Evolutionary conservation across 192 early-diverging fungal genomes (phyloP), one percentile per base, ranked within the genome.

Genomic region (Podila horticola): DNA sequence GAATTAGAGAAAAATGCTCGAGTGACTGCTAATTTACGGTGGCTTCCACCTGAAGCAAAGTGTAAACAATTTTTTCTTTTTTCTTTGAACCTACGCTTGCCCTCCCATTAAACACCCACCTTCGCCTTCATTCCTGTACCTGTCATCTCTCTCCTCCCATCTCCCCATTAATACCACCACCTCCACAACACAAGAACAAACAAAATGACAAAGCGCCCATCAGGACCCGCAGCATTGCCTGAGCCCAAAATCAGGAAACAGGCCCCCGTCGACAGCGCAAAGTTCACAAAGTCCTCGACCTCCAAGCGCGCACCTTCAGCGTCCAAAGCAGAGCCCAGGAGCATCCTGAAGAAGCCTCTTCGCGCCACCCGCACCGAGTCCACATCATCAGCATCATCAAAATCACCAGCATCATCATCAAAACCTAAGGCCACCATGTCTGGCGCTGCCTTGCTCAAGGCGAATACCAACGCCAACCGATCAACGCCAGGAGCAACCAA

Each of bases 271-370:
- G 75, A 79, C 45, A 69, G 67, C 66, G 50, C 33, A 24, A n/a
- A 13, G 13, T 10, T 60, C 26, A 11, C 69, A 17, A 58, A 64
- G 11, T 30, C 38, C 6, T 11, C 63, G n/a, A 19, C 75, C 12
- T 2, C 65, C 36, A 11, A 63, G 5, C 48, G 66, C 4, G 29
- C 38, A 17, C 8, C 55, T 29, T 11, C 75, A 19, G 7, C 62
- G 0, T n/a, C 33, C 5, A 63, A 63, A 24, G 31, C 62, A 24
- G 75, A 67, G 36, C 75, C 70, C 49, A 79, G 72, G 61, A 71
- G 69, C 12, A 79, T 79, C 33, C 55, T 79, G 19, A 79, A 72
- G 68, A 79, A 72, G 51, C 75, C 75, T 33, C 75, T 79, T 58
- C 75, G 69, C 20, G 2, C 58, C 51, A 58, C 65, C 22, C 22